Conservation (phyloP, 129 eudicot genomes). For the Calendula officinalis region DNA sequence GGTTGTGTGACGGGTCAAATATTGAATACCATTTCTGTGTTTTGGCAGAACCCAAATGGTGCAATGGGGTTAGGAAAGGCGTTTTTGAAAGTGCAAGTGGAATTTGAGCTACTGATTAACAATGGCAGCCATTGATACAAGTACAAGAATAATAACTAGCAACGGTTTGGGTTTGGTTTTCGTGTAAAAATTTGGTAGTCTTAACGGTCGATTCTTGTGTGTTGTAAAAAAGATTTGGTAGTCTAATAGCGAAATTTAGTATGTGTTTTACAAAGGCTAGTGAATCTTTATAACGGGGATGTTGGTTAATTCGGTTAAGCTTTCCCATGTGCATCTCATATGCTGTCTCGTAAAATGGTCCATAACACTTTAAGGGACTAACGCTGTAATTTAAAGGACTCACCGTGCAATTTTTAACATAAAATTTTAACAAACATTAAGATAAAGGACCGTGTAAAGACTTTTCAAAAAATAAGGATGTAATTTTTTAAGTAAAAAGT, state of each 20-base stretch:
- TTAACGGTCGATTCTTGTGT: not conserved
- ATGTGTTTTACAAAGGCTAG: no score
- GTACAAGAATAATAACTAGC: not conserved
- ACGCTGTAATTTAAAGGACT: no score
- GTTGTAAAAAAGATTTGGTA: not conserved
- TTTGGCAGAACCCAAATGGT: conserved; percentile 17
- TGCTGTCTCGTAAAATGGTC: no score
- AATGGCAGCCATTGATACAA: conserved; percentile 7
- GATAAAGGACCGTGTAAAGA: no score
- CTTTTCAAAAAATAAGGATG: no score
- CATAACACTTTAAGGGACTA: no score
- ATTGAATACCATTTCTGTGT: conserved; percentile 2
- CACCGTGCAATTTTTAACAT: no score
- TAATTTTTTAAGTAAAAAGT: no score
- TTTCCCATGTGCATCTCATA: no score
- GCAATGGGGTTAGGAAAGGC: conserved; percentile 16
- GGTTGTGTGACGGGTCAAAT: not conserved
- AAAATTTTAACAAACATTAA: no score
- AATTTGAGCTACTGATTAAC: conserved; percentile 10
- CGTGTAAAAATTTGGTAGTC: not conserved
- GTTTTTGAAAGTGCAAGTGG: conserved; percentile 16
- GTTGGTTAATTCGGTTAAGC: no score
- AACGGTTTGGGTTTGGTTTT: conserved; percentile 9
- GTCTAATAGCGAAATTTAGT: not conserved
- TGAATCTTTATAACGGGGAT: no score